Base-by-base conservation (phyloP, 2,329 filamentous ascomycete genomes). In the Penicillium sp. region DNA sequence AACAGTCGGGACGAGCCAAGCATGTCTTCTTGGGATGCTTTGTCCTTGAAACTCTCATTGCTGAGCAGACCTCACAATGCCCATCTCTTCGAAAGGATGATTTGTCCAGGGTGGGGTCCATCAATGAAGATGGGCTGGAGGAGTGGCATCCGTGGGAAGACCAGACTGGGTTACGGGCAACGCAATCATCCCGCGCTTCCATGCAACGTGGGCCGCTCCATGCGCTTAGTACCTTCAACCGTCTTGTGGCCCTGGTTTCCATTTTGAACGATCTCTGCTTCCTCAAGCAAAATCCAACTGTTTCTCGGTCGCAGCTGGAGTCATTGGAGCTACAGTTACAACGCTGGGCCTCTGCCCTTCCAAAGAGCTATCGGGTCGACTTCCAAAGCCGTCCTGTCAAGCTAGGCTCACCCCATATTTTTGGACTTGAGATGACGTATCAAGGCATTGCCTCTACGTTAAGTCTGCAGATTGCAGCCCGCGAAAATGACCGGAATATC, bases 101-200 rank as follows among this genome's bases (percentile, higher is more conserved):
- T 46, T 65, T 82, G 24, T 68, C 74, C n/a, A 67, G 69, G 33
- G 64, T 77, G 27, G 78, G 78, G 9, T 68, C 71, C 2, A 72
- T 87, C 2, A 76, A 82, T 24, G 85, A 88, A 66, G 84, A 88
- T 59, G 85, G 85, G 1, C 71, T 86, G 18, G 87, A 90, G 62
- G 86, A 90, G 70, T 90, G 87, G 87, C 83, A 87, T 57, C 83
- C 85, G 1, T 90, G 87, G 87, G 76, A 77, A 16, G 81, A 84
- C 24, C 68, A 71, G 56, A 70, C 73, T 36, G 63, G 68, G 20
- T 55, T 73, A 54, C 55, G 64, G 50, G 58, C 63, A 22, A 50
- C 56, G 43, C 61, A 64, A 30, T 54, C 60, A 24, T 56, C 62
- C 20, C 62, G 61, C 3, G 57, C 61, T 24, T 60, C 65, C 6